Percentiles rank a stretch among this genome's conserved stretches.
Evolutionary conservation across 306 rosid genomes (phyloP).

Genomic region (Ochetophila trinervis): DNA sequence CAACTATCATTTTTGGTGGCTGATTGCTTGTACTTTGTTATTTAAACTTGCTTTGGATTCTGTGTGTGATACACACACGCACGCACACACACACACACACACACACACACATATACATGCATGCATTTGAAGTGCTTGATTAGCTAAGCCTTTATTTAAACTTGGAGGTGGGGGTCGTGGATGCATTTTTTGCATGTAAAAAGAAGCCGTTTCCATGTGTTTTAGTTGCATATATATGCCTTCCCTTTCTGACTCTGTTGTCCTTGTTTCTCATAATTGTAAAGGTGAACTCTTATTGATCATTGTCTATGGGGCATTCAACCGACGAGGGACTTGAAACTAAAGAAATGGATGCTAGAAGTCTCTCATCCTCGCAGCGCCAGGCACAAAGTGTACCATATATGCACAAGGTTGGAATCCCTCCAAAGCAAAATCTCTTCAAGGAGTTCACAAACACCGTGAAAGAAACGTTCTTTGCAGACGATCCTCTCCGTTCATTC

Average conservation of each 20-base stretch:
- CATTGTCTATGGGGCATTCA: slow-evolving; percentile 43
- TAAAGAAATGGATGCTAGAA: slow-evolving; percentile 41
- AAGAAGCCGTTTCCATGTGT: slow-evolving; percentile 8
- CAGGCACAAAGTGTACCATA: slow-evolving; percentile 26
- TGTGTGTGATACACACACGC: no score
- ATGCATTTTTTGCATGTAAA: slow-evolving; percentile 24
- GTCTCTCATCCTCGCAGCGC: slow-evolving; percentile 36
- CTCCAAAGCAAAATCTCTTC: slow-evolving; percentile 72
- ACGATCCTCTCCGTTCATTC: slow-evolving; percentile 82
- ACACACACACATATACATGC: no score
- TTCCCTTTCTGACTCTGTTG: slow-evolving; percentile 2
- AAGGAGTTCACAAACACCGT: slow-evolving; percentile 59
- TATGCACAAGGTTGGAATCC: slow-evolving; percentile 71
- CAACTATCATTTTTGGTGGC: slow-evolving; percentile 8
- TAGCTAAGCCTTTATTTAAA: neutral
- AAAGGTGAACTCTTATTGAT: slow-evolving; percentile 1
- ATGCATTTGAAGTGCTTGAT: slow-evolving; percentile 12
- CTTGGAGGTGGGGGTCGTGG: slow-evolving; percentile 10
- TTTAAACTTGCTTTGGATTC: neutral
- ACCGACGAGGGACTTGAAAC: slow-evolving; percentile 32
- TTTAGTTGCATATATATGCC: slow-evolving; percentile 12
- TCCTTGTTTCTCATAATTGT: neutral
- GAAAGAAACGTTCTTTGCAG: slow-evolving; percentile 83
- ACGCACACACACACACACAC: no score
- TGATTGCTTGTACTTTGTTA: slow-evolving; percentile 7